Evolutionary conservation across 177 flowering plant species (phyloP), one percentile per base, ranked within the genome.

Genomic region (Vitis hybrid): DNA sequence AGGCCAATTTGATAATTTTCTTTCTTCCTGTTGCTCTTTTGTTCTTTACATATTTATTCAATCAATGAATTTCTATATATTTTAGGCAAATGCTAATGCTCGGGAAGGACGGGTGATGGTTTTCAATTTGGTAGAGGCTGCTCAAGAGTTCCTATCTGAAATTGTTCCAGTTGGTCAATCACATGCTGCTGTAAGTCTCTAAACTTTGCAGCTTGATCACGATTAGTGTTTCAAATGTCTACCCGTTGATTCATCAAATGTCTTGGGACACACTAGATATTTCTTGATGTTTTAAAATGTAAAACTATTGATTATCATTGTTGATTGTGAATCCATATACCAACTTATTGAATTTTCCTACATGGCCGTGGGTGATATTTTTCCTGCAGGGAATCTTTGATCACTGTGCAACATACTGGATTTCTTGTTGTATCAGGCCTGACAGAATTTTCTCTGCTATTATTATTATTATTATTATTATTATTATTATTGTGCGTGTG

Each of bases 61-160:
- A 14, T 65, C 21, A 11, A 11, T 2, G 51, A 27, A 15, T 49
- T 24, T 72, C 48, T 18, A 55, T 18, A 58, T 46, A 2, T 68
- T 76, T 15, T 75, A 96, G 99, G 99, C 97, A 59, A 92, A 81
- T 77, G 78, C 81, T 66, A 89, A 96, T 87, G 90, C 98, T 75
- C 87, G 95, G 72, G 98, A 96, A 86, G 98, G 98, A 50, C 92
- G 99, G 52, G 97, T 92, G 4, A 93, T 93, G 98, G 88, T 96
- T 67, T 92, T 87, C 82, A 91, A 92, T 84, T 83, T 96, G 74
- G 98, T 91, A 70, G 99, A 92, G 81, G 94, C 94, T 78, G 99
- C 99, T 72, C 97, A 92, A 74, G 99, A 96, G 74, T 96, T 93
- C 77, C 79, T 96, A 52, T 90, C 99, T 67, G 97, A 87, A 84